These are phyloP conservation scores for Blepharisma undulans DNA, from an alignment of 169 alveolate genomes.

Conservation along the genomic window DNA sequence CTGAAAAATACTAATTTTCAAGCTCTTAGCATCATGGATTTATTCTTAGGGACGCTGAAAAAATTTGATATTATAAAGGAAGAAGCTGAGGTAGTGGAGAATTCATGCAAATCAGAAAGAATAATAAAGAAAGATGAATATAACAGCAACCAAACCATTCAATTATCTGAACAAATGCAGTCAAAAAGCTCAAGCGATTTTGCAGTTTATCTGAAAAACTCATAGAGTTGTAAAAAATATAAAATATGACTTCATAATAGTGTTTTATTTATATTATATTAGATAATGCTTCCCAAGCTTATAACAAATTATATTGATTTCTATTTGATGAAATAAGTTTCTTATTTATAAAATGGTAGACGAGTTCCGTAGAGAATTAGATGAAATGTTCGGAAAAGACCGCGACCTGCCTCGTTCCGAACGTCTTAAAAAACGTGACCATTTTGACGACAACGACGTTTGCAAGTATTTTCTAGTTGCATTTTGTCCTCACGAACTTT, in stretches of 20 bases:
- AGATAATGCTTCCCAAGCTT: too few species aligned
- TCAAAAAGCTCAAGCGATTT: neutral
- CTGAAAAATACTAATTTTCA: neutral
- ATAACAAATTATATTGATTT: too few species aligned
- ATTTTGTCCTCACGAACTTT: constrained; percentile 93
- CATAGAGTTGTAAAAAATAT: neutral
- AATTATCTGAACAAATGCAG: neutral
- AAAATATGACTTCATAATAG: too few species aligned
- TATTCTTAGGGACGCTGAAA: neutral
- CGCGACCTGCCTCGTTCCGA: constrained; percentile 71
- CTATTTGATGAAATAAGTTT: too few species aligned
- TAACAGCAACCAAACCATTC: neutral
- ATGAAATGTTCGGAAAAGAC: constrained; percentile 79
- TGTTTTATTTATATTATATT: too few species aligned
- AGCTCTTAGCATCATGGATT: neutral
- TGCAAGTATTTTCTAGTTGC: constrained; percentile 88
- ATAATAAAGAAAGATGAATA: neutral
- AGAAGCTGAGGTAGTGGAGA: neutral
- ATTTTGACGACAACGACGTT: constrained; percentile 79
- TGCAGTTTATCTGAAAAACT: neutral
- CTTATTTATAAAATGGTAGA: constrained; percentile 47
- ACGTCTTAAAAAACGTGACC: constrained; percentile 68
- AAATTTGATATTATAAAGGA: neutral
- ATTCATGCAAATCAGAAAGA: neutral
- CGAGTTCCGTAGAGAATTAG: constrained; percentile 65